These are phyloP conservation scores for Cicer yamashitae DNA, from an alignment of 306 rosid species.

Conservation along the genomic window DNA sequence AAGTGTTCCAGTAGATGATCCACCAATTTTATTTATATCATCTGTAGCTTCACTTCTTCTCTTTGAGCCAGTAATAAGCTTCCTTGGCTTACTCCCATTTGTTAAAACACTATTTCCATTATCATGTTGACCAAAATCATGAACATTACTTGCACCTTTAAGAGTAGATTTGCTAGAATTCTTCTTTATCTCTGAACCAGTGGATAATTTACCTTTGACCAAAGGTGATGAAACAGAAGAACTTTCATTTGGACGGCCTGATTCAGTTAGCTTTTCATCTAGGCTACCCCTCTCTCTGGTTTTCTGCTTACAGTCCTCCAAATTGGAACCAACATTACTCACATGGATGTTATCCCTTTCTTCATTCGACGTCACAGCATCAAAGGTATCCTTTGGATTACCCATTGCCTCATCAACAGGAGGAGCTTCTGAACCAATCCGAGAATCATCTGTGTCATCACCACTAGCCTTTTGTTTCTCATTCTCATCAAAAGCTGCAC, in stretches of 20 bases:
- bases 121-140: slow-evolving; percentile 50
- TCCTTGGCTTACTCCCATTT: slow-evolving; percentile 62
- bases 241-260: slow-evolving; percentile 51
- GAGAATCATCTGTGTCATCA: slow-evolving; percentile 70
- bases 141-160: slow-evolving; percentile 47
- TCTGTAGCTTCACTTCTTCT: slow-evolving; percentile 57
- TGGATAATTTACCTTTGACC: slow-evolving; percentile 51
- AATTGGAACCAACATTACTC: slow-evolving; percentile 56
- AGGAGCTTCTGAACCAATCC: slow-evolving; percentile 66
- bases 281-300: slow-evolving; percentile 56
- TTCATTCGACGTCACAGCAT: slow-evolving; percentile 48
- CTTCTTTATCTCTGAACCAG: slow-evolving; percentile 49
- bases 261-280: slow-evolving; percentile 55
- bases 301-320: slow-evolving; percentile 65
- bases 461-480: slow-evolving; percentile 65
- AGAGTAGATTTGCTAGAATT: slow-evolving; percentile 50
- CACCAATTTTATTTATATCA: slow-evolving; percentile 54
- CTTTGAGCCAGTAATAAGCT: slow-evolving; percentile 57
- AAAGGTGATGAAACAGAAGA: slow-evolving; percentile 58
- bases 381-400: slow-evolving; percentile 59
- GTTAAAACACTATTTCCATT: slow-evolving; percentile 53
- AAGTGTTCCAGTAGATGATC: slow-evolving; percentile 45
- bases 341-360: slow-evolving; percentile 47
- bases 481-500: slow-evolving; percentile 79
- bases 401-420: slow-evolving; percentile 61